These are phyloP conservation scores for Fusarium anguioides DNA, from an alignment of 2,329 filamentous ascomycete genomes.

Conservation along the genomic window DNA sequence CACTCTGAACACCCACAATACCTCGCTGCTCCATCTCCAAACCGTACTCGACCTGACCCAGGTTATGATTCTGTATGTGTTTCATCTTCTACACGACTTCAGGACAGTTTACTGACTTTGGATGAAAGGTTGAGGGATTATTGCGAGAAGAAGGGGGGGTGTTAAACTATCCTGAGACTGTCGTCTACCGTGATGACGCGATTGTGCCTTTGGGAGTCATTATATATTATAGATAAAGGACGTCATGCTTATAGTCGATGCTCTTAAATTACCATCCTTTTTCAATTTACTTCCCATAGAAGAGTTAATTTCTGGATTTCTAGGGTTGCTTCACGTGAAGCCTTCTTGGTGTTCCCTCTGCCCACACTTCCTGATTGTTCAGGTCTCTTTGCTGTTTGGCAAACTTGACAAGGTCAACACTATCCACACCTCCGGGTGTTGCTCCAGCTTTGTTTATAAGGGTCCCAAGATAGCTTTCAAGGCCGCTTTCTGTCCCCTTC, in stretches of 20 bases:
- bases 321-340: too few species aligned
- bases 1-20: background rate
- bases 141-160: background rate
- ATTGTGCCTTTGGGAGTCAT: conserved; percentile 7
- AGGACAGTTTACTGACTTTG: background rate
- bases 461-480: background rate
- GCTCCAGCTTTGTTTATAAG: too few species aligned
- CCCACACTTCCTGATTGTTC: too few species aligned
- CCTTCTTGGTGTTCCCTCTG: too few species aligned
- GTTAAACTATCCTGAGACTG: background rate
- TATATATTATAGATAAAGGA: too few species aligned
- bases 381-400: too few species aligned
- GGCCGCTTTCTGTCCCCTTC: accelerated
- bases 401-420: too few species aligned
- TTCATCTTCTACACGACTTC: accelerated
- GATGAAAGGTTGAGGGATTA: background rate
- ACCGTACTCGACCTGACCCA: background rate
- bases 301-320: too few species aligned
- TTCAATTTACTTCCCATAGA: too few species aligned
- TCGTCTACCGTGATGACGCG: conserved; percentile 22
- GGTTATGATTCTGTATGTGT: conserved; percentile 15
- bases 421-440: too few species aligned
- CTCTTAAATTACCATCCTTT: too few species aligned
- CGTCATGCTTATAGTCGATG: too few species aligned
- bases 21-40: accelerated